These are phyloP conservation scores for Adansonia digitata DNA, from an alignment of 345 rosid species.

Conservation along the genomic window DNA sequence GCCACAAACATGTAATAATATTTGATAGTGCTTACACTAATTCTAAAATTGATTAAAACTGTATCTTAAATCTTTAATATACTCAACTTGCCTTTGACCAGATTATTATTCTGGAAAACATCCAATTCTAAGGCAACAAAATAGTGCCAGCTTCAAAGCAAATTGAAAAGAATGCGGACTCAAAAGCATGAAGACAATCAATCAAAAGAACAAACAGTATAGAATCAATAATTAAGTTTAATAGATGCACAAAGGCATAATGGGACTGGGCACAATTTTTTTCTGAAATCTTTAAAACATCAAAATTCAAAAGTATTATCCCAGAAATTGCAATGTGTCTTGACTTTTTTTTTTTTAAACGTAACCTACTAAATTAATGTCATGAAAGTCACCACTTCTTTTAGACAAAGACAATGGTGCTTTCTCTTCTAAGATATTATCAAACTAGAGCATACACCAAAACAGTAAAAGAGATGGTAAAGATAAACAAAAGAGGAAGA, in stretches of 20 bases:
- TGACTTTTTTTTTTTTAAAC: neutral
- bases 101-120: neutral
- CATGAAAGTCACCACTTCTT: neutral
- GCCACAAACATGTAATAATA: neutral
- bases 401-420: neutral
- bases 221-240: neutral
- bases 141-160: neutral
- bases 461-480: neutral
- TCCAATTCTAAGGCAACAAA: neutral
- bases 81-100: neutral
- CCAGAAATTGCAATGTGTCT: neutral
- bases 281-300: neutral
- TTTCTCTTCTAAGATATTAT: neutral
- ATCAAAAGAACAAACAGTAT: neutral
- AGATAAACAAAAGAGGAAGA: neutral
- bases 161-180: neutral
- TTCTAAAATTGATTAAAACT: neutral
- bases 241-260: neutral
- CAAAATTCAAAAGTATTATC: neutral
- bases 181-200: neutral
- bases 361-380: neutral
- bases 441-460: too few species aligned
- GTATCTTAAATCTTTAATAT: neutral
- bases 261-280: neutral
- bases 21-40: neutral